Base-by-base conservation (phyloP, 2,329 filamentous ascomycete species). In the Beauveria varroae region DNA sequence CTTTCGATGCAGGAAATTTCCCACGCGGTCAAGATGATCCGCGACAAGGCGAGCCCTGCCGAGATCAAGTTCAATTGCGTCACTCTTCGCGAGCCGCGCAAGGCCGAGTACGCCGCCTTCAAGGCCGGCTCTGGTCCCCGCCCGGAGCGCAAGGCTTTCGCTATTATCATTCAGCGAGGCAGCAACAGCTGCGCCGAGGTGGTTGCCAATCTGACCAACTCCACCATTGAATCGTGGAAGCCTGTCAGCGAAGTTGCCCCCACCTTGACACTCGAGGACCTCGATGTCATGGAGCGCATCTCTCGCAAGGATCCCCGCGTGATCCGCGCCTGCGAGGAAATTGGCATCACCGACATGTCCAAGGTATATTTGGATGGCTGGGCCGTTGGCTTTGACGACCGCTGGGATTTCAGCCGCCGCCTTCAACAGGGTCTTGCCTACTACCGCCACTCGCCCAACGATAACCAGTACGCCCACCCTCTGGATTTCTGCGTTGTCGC, bases 331-430 rank as follows among this genome's bases (percentile, higher is more conserved):
- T 93, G 90, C 68, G 82, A 80, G 2, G 83, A 92, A 40, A 76
- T 91, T 64, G 89, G 90, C 24, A 91, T 93, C 64, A 79, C 86
- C 66, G 88, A 93, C 67, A 93, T 93, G 90, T 77, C 89, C 73
- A 91, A 92, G 74, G 87, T 93, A 41, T 93, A 89, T 74, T 88
- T 90, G 71, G 90, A 93, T 72, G 89, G 88, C 47, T 93, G 90
- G 90, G 91, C 90, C 1, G 92, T 93, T 73, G 90, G 90, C 37
- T 89, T 90, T 65, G 90, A 93, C 67, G 84, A 90, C 70, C 85
- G 90, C 54, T 93, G 91, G 72, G 89, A 89, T 56, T 89, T 78
- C 61, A 79, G 80, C 61, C 80, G 89, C 43, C 83, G 90, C 62
- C 81, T 93, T 9, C 90, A 93, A 74, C 90, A 93, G 76, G 90